phyloP scores from a whole-genome alignment of 345 rosid genomes.

The Eutrema heterophyllum region DNA sequence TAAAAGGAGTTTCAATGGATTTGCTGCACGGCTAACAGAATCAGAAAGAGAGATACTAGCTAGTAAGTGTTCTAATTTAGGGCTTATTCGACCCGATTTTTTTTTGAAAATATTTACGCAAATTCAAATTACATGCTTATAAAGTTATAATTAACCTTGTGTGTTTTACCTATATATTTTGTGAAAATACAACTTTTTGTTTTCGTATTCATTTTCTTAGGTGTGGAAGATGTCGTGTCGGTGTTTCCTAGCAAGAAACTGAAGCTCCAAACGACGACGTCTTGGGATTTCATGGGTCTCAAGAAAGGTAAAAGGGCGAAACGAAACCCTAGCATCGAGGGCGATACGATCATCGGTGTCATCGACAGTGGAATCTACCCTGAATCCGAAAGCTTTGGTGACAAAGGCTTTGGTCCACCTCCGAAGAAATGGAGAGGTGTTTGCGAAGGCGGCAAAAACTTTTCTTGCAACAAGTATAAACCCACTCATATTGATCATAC shows the following conservation, averaged over 20 bases:
- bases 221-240: slow-evolving; percentile 47
- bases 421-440: slow-evolving; percentile 50
- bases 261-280: slow-evolving; percentile 47
- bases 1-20: slow-evolving; percentile 53
- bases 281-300: slow-evolving; percentile 63
- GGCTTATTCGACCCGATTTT: neutral
- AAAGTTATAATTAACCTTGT: neutral
- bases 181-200: neutral
- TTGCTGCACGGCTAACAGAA: slow-evolving; percentile 44
- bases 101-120: neutral
- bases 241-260: slow-evolving; percentile 45
- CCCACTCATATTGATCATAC: neutral
- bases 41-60: slow-evolving; percentile 39
- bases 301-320: slow-evolving; percentile 12
- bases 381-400: slow-evolving; percentile 41
- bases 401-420: slow-evolving; percentile 39
- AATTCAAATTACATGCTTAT: neutral
- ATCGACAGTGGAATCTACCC: slow-evolving; percentile 56
- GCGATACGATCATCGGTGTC: slow-evolving; percentile 40
- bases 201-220: slow-evolving; percentile 18
- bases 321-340: slow-evolving; percentile 34
- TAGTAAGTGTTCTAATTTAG: slow-evolving; percentile 17
- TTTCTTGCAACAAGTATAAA: slow-evolving; percentile 58
- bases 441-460: slow-evolving; percentile 37
- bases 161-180: no score